Conservation (phyloP, 2,329 filamentous ascomycete genomes). For the Trichoderma sp. region DNA sequence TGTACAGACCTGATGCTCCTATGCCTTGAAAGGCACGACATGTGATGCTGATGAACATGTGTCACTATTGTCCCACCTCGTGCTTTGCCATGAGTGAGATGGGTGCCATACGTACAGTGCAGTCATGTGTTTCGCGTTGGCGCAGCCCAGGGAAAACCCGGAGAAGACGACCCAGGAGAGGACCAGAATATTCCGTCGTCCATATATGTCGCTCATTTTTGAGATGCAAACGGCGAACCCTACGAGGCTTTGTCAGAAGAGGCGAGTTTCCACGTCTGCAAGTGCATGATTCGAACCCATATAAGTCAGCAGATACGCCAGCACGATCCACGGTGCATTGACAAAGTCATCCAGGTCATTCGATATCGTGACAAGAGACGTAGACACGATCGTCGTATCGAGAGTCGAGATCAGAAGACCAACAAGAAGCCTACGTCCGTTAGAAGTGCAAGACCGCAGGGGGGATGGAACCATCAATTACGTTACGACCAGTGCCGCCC, state of each 20-base stretch:
- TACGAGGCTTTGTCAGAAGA: conserved; percentile 32
- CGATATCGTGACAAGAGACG: conserved; percentile 60
- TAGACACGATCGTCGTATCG: conserved; percentile 61
- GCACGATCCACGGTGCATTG: conserved; percentile 57
- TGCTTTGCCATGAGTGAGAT: neutral
- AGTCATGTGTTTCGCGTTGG: conserved; percentile 52
- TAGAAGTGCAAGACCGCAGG: neutral
- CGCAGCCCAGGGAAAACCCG: conserved; percentile 59
- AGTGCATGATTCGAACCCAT: conserved; percentile 46
- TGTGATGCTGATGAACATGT: conserved; percentile 50
- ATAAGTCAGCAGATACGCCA: conserved; percentile 60
- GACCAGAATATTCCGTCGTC: conserved; percentile 53
- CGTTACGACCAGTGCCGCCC: conserved; percentile 29
- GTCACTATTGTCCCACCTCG: neutral
- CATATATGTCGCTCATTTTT: conserved; percentile 63
- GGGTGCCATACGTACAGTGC: conserved; percentile 48
- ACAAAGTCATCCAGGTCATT: conserved; percentile 54
- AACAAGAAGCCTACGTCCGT: conserved; percentile 47
- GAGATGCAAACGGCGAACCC: conserved; percentile 61
- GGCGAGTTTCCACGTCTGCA: conserved; percentile 14
- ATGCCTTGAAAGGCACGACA: conserved; percentile 63
- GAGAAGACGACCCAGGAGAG: conserved; percentile 58
- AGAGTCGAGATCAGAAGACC: conserved; percentile 60
- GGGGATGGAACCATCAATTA: conserved; percentile 16
- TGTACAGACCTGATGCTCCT: conserved; percentile 64